Evolutionary conservation across 2,329 filamentous ascomycete species (phyloP), one percentile per base, ranked within the genome.

Genomic region (Blastomyces silverae): DNA sequence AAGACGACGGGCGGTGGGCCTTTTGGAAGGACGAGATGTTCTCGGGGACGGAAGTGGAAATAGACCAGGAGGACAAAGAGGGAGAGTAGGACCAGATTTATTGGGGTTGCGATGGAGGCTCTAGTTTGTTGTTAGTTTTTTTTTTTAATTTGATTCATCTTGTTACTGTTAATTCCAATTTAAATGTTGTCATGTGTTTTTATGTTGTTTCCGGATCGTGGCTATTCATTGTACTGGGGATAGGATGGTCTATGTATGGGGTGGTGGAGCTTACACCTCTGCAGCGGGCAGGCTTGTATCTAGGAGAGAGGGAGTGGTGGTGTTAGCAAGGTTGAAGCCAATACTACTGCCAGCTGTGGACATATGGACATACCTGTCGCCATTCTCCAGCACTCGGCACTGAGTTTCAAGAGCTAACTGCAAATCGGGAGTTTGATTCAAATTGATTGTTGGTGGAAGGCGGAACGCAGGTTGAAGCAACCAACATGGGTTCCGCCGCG

Each of bases 1-100:
- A 93, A 97, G 68, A 97, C 87, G 59, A 94, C 86, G 3, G 91
- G 91, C 2, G 76, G 70, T 8, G 85, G 83, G 37, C 80, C 79
- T 65, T 79, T 78, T 31, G 85, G 84, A 25, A 87, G 80, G 5
- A 76, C 76, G 55, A 80, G 74, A 44, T 81, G 78, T 10, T 79
- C 75, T 66, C 80, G 79, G 59, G 85, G 84, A 56, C 84, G 82
- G 69, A 87, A 80, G 69, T 85, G 85, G 71, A 82, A 78, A 76
- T 87, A 88, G 56, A 84, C 73, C 42, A 86, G 74, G 68, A 85
- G 71, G 63, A 80, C 73, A 73, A 87, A 83, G 67, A 87, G 79
- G 62, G 84, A 80, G 71, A 86, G 71, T 63, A 88, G 83, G 69
- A 86, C 76, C 50, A 87, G 75, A 75, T 88, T 88, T 70, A 87